Evolutionary conservation across 352 stramenopile genomes (phyloP).

Genomic region (Phytophthora vignae): DNA sequence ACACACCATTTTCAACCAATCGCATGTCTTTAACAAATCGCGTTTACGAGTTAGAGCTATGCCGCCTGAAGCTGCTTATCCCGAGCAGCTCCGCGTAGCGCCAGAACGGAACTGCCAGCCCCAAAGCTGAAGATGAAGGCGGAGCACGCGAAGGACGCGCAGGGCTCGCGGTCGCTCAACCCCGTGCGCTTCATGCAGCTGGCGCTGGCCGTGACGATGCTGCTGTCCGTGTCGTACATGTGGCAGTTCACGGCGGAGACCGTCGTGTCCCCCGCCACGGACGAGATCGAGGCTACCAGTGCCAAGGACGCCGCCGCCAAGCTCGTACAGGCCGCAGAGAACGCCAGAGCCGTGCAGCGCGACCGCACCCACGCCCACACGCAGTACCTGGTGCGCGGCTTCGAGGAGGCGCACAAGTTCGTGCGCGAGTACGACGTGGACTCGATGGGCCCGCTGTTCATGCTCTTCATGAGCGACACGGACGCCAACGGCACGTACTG

Average conservation of each 20-base stretch:
- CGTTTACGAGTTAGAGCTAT: slow-evolving; percentile 13
- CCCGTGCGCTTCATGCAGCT: slow-evolving; percentile 81
- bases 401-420: slow-evolving; percentile 75
- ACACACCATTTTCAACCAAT: slow-evolving; percentile 24
- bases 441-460: slow-evolving; percentile 69
- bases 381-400: slow-evolving; percentile 71
- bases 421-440: slow-evolving; percentile 79
- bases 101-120: slow-evolving; percentile 14
- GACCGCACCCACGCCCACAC: slow-evolving; percentile 63
- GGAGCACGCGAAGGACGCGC: slow-evolving; percentile 2
- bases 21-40: neutral
- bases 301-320: slow-evolving; percentile 37
- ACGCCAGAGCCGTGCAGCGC: slow-evolving; percentile 34
- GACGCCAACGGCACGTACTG: slow-evolving; percentile 81
- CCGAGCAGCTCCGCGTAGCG: slow-evolving; percentile 11
- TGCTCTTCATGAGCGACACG: slow-evolving; percentile 81
- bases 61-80: slow-evolving; percentile 2
- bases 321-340: slow-evolving; percentile 27
- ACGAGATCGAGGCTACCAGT: slow-evolving; percentile 23
- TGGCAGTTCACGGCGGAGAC: slow-evolving; percentile 67
- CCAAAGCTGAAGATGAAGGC: slow-evolving; percentile 40
- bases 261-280: slow-evolving; percentile 24
- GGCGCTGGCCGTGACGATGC: slow-evolving; percentile 57
- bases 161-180: slow-evolving; percentile 38
- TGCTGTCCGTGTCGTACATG: slow-evolving; percentile 79